These are phyloP conservation scores for Tetratostichococcus sp. DNA, from an alignment of 139 green algal species.

Conservation along the genomic window DNA sequence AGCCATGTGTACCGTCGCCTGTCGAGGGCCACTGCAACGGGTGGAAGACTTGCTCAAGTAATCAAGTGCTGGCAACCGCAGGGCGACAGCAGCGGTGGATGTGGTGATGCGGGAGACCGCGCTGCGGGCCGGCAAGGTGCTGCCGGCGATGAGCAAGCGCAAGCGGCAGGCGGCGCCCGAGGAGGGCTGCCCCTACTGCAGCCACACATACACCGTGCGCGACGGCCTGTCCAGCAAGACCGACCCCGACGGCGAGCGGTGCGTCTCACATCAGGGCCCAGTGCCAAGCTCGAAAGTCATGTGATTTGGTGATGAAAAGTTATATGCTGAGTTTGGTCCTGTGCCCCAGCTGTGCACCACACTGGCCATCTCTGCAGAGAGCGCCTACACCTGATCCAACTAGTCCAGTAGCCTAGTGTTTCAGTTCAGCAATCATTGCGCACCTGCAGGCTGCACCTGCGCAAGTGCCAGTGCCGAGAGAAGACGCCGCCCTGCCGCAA, in stretches of 20 bases:
- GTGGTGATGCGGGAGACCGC: constrained; percentile 1
- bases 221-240: constrained; percentile 34
- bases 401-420: too few species aligned
- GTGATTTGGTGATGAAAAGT: too few species aligned
- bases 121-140: not conserved
- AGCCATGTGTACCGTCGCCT: too few species aligned
- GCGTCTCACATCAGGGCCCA: not conserved
- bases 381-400: too few species aligned
- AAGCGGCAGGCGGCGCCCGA: constrained; percentile 22
- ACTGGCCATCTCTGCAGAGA: too few species aligned
- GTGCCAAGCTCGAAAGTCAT: too few species aligned
- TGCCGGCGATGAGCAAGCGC: constrained; percentile 9
- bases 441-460: constrained; percentile 41
- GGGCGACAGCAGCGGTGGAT: constrained; percentile 13
- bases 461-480: constrained; percentile 46
- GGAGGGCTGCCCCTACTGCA: constrained; percentile 42
- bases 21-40: too few species aligned
- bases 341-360: too few species aligned
- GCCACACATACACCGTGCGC: constrained; percentile 41
- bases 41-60: too few species aligned
- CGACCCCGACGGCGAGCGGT: constrained; percentile 22
- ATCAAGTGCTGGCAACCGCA: too few species aligned
- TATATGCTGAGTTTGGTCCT: too few species aligned
- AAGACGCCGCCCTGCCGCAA: constrained; percentile 48
- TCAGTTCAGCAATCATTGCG: too few species aligned